A percentile compares a stretch with the other conserved stretches of the same genome.
phyloP scores from a whole-genome alignment of 106 monocot species.

The Dendrobium officinale region DNA sequence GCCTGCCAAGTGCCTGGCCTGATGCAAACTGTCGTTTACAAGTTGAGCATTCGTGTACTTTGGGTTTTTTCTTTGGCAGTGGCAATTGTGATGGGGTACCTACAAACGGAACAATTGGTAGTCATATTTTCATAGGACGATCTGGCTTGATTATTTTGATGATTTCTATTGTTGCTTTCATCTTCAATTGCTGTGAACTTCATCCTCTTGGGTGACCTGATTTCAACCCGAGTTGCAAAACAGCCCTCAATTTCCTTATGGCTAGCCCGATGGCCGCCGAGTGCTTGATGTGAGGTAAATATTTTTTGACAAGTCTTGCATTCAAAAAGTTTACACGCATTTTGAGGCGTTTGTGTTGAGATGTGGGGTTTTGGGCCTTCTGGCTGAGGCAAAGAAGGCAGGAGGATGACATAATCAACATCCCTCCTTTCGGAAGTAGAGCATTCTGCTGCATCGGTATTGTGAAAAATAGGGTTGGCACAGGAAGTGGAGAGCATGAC shows the following conservation, averaged over 20 bases:
- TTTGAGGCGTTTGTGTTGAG: not conserved
- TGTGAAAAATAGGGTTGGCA: conserved; percentile 14
- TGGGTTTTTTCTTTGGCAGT: conserved; percentile 45
- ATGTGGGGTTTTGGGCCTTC: not conserved
- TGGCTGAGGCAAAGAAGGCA: too few species aligned
- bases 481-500: conserved; percentile 47
- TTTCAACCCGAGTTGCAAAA: conserved; percentile 46
- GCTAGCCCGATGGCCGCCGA: conserved; percentile 68
- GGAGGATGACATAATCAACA: conserved; percentile 15
- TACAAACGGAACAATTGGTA: conserved; percentile 29
- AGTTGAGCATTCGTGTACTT: conserved; percentile 64
- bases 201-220: not conserved
- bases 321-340: conserved; percentile 14
- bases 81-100: not conserved
- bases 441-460: conserved; percentile 11
- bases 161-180: not conserved
- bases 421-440: conserved; percentile 14
- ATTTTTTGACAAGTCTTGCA: conserved; percentile 68
- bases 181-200: not conserved
- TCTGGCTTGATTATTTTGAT: not conserved
- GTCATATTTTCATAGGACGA: not conserved
- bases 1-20: conserved; percentile 68
- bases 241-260: conserved; percentile 83
- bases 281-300: conserved; percentile 62
- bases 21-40: conserved; percentile 65